Conservation (phyloP, 345 rosid species). For the Ailanthus altissimus region DNA sequence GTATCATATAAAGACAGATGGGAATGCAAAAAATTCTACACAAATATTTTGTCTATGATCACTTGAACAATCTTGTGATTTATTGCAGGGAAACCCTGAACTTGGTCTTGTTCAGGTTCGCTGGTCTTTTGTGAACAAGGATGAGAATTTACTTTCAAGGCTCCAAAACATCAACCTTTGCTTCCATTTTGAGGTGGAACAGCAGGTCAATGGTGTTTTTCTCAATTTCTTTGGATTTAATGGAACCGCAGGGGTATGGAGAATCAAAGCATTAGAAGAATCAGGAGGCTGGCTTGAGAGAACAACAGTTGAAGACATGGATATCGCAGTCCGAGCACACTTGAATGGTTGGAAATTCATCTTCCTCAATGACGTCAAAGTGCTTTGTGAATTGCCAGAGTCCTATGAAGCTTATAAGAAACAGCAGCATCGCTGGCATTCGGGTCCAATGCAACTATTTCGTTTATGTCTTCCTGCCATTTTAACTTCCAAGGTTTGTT, state of each 20-base stretch:
- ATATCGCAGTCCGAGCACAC: constrained; percentile 89
- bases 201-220: constrained; percentile 76
- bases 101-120: constrained; percentile 86
- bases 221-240: constrained; percentile 92
- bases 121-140: constrained; percentile 90
- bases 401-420: constrained; percentile 90
- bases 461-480: constrained; percentile 79
- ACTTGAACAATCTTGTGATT: constrained; percentile 8
- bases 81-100: constrained; percentile 75
- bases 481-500: constrained; percentile 63
- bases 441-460: constrained; percentile 93
- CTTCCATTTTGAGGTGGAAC: constrained; percentile 95
- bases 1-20: constrained; percentile 28
- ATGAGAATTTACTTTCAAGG: constrained; percentile 86
- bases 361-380: constrained; percentile 76
- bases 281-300: constrained; percentile 96
- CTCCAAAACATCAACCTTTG: constrained; percentile 86
- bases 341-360: constrained; percentile 85
- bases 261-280: constrained; percentile 78
- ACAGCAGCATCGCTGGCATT: constrained; percentile 93
- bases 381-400: constrained; percentile 78
- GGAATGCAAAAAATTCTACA: neutral
- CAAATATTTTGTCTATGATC: neutral
- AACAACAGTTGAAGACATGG: constrained; percentile 95
- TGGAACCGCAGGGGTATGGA: constrained; percentile 94